phyloP scores from a whole-genome alignment of 2,329 filamentous ascomycete species.

The Gremmenia infestans region DNA sequence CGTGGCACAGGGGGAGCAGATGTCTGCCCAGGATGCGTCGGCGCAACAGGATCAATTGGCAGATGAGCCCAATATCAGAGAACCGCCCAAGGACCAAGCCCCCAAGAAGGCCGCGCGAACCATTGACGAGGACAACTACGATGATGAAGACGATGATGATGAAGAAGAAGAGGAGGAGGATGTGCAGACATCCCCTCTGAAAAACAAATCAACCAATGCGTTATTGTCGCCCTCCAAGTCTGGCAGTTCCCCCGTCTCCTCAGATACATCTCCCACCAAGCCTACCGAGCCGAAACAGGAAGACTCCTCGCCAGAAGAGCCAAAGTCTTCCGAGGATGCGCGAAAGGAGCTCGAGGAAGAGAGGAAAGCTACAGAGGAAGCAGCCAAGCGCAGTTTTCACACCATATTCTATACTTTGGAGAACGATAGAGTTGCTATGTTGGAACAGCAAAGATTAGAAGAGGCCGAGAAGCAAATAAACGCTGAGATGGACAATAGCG shows the following conservation, averaged over 20 bases:
- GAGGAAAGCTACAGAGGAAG: conserved; percentile 84
- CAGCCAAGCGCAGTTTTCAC: conserved; percentile 84
- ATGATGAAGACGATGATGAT: conserved; percentile 74
- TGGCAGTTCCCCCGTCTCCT: conserved; percentile 59
- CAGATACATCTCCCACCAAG: conserved; percentile 45
- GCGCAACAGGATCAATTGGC: conserved; percentile 33
- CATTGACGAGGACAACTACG: conserved; percentile 82
- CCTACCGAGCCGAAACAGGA: conserved; percentile 49
- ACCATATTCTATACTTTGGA: conserved; percentile 94
- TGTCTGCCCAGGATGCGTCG: conserved; percentile 24
- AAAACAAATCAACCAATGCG: conserved; percentile 44
- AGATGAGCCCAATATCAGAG: conserved; percentile 48
- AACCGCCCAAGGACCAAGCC: conserved; percentile 43
- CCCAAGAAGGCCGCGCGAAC: conserved; percentile 69
- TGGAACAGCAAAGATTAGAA: conserved; percentile 94
- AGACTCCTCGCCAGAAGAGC: conserved; percentile 45
- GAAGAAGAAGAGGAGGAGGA: conserved; percentile 61
- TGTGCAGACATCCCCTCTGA: conserved; percentile 47
- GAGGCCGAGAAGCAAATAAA: conserved; percentile 95
- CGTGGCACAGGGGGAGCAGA: conserved; percentile 24
- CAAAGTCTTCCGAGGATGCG: conserved; percentile 77
- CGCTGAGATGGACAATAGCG: conserved; percentile 79
- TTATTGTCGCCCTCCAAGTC: conserved; percentile 67
- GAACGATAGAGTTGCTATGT: conserved; percentile 91
- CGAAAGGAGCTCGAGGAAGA: conserved; percentile 91